A percentile compares a stretch with the other conserved stretches of the same genome.
Conservation (phyloP, 345 rosid species). For the thale cress (Arabidopsis thaliana) region DNA sequence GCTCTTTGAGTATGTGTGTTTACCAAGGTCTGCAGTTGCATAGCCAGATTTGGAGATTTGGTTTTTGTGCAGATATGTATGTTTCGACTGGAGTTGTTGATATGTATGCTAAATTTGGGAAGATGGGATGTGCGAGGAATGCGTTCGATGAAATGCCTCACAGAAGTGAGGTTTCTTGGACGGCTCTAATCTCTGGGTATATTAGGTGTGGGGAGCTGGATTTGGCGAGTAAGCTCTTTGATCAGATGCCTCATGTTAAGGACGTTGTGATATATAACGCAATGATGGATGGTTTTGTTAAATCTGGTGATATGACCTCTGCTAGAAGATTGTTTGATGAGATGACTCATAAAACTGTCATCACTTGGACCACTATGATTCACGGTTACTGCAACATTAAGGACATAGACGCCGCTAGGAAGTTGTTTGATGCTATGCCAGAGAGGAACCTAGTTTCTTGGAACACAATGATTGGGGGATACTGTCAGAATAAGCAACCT, state of each 20-base stretch:
- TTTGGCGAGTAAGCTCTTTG: constrained; percentile 57
- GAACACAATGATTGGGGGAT: constrained; percentile 84
- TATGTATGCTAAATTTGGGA: constrained; percentile 69
- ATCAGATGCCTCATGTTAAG: constrained; percentile 57
- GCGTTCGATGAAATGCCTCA: constrained; percentile 70
- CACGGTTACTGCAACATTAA: constrained; percentile 64
- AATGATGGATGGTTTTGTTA: constrained; percentile 73
- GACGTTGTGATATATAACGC: constrained; percentile 63
- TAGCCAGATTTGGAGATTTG: constrained; percentile 55
- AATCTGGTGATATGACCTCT: constrained; percentile 61
- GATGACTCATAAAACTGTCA: constrained; percentile 60
- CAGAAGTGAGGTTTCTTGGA: constrained; percentile 75
- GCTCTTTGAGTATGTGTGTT: constrained; percentile 47
- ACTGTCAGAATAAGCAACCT: constrained; percentile 67
- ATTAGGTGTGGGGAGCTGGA: constrained; percentile 55
- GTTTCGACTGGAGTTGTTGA: constrained; percentile 71
- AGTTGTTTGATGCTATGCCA: constrained; percentile 72
- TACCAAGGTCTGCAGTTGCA: constrained; percentile 66
- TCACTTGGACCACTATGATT: constrained; percentile 82
- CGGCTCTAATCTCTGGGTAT: constrained; percentile 70
- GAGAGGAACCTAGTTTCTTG: constrained; percentile 69
- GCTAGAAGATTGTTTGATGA: constrained; percentile 65
- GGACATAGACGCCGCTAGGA: constrained; percentile 59
- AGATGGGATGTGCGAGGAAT: constrained; percentile 50
- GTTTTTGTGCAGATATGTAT: constrained; percentile 63